Percentiles rank a stretch among this genome's conserved stretches.
phyloP scores from a whole-genome alignment of 179 eudicot genomes.

The Spinacia oleracea region DNA sequence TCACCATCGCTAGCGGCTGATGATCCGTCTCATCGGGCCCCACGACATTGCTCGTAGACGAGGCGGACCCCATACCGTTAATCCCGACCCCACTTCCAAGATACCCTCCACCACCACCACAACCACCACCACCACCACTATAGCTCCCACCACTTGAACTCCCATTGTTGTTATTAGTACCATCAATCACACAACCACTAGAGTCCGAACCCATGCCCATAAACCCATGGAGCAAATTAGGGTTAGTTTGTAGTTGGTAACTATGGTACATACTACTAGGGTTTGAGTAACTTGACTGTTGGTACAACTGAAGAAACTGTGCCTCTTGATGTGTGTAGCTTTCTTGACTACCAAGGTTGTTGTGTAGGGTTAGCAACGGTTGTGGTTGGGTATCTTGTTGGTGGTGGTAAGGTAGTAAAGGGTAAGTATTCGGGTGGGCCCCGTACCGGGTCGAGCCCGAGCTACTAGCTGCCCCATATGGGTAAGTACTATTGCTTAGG shows the following conservation, averaged over 20 bases:
- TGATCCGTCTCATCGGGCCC: constrained; percentile 29
- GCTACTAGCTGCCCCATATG: constrained; percentile 36
- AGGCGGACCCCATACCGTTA: constrained; percentile 23
- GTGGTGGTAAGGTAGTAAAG: constrained; percentile 43
- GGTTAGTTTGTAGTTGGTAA: constrained; percentile 58
- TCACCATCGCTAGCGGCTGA: constrained; percentile 30
- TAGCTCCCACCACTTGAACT: constrained; percentile 63
- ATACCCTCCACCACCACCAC: constrained; percentile 35
- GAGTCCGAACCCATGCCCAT: constrained; percentile 57
- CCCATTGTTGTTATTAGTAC: constrained; percentile 43
- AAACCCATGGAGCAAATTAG: constrained; percentile 65
- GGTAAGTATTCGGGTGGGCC: constrained; percentile 43
- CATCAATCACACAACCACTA: constrained; percentile 29
- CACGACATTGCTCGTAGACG: constrained; percentile 22
- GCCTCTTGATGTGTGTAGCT: constrained; percentile 36
- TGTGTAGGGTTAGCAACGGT: constrained; percentile 61
- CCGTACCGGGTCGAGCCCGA: constrained; percentile 36
- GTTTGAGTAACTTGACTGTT: constrained; percentile 42
- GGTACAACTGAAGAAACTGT: constrained; percentile 52
- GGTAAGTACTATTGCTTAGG: constrained; percentile 39
- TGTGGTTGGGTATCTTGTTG: constrained; percentile 43
- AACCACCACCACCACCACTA: constrained; percentile 52
- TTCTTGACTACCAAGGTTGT: constrained; percentile 42
- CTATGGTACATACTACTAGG: constrained; percentile 35
- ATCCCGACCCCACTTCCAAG: constrained; percentile 25